These are phyloP conservation scores for Acacia confusa DNA, from an alignment of 306 rosid genomes.

Conservation along the genomic window DNA sequence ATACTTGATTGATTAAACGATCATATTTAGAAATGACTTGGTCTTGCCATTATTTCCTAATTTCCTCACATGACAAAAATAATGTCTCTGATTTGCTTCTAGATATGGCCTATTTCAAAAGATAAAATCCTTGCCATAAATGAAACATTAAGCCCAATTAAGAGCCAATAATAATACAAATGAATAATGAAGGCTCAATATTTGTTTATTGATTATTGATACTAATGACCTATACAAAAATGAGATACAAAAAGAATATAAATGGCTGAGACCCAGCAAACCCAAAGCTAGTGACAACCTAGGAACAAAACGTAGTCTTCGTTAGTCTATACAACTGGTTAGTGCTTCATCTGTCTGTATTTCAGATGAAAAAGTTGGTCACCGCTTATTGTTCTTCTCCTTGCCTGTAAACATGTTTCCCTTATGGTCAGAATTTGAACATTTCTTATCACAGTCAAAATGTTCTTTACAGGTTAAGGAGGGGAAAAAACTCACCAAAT, in stretches of 20 bases:
- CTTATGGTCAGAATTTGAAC: conserved; percentile 35
- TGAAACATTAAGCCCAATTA: background rate
- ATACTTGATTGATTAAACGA: no score
- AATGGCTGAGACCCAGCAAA: conserved; percentile 22
- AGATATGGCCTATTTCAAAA: no score
- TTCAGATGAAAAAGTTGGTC: conserved; percentile 25
- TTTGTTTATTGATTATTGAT: background rate
- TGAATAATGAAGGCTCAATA: background rate
- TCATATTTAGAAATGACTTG: no score
- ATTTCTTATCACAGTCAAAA: background rate
- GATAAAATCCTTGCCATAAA: background rate
- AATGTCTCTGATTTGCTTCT: no score
- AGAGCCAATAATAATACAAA: background rate
- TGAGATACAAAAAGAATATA: conserved; percentile 32
- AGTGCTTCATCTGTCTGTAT: conserved; percentile 30
- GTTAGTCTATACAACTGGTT: conserved; percentile 49
- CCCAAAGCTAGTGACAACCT: conserved; percentile 22
- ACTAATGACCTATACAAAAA: conserved; percentile 26
- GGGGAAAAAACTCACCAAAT: conserved; percentile 54
- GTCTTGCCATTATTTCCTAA: no score
- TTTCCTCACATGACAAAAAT: no score
- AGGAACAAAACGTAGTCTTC: conserved; percentile 17
- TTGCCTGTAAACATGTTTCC: conserved; percentile 51
- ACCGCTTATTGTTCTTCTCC: conserved; percentile 66
- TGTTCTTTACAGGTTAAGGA: background rate